A percentile compares a stretch with the other conserved stretches of the same genome.
Conservation (phyloP, 768 basidiomycete genomes). For the Phallus indusiatus region DNA sequence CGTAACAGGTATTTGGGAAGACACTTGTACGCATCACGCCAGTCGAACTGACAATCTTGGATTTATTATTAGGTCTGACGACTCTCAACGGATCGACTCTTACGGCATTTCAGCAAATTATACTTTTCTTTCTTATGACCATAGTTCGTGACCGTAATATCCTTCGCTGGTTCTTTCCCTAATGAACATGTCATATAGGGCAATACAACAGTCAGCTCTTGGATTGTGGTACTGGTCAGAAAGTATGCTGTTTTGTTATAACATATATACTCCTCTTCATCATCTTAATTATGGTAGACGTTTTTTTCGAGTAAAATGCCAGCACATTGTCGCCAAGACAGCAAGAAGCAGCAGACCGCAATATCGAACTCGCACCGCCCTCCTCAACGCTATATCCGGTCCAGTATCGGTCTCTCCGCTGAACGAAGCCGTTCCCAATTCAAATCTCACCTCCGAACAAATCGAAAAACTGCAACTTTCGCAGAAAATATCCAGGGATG, state of each 20-base stretch:
- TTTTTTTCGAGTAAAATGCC: slow-evolving; percentile 64
- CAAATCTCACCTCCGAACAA: not conserved
- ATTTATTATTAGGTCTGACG: slow-evolving; percentile 36
- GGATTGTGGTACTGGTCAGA: slow-evolving; percentile 63
- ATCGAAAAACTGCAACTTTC: not conserved
- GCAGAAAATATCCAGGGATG: no score
- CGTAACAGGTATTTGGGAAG: slow-evolving; percentile 16
- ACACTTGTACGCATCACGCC: not conserved
- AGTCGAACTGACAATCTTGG: not conserved
- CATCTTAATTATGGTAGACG: slow-evolving; percentile 29
- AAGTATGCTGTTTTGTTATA: not conserved
- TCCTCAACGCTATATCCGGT: not conserved
- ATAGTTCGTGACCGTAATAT: slow-evolving; percentile 26
- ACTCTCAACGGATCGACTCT: slow-evolving; percentile 60
- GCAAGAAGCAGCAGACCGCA: not conserved
- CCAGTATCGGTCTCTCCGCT: not conserved
- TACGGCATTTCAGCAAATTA: slow-evolving; percentile 59
- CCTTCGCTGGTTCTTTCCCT: not conserved
- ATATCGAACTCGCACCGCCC: not conserved
- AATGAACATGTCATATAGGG: not conserved
- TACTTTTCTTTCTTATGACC: slow-evolving; percentile 29
- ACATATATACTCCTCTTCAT: not conserved
- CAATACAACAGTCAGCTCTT: slow-evolving; percentile 43
- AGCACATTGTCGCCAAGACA: slow-evolving; percentile 29
- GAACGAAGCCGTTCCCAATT: not conserved